Evolutionary conservation across 2,329 filamentous ascomycete species (phyloP), one percentile per base, ranked within the genome.

Genomic region (Niveomyces coronatus): DNA sequence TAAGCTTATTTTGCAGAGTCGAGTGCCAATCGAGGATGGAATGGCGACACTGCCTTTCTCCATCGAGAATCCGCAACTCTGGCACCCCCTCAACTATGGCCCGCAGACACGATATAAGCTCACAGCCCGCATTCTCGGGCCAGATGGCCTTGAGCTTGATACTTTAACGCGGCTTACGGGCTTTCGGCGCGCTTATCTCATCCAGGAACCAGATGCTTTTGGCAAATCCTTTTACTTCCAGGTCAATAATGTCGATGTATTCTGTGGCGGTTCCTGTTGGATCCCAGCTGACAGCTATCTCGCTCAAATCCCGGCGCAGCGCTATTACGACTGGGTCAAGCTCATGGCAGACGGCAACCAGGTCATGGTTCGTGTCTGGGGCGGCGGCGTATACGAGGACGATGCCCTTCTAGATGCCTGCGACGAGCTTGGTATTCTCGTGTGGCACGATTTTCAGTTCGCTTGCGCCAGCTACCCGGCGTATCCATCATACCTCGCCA

Each of bases 381-480:
- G 57, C 14, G 59, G 82, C 28, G 83, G 83, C 3, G 77, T 85
- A 31, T 86, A 82, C 61, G 82, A 86, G 54, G 67, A 77, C 36
- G 70, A 82, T 40, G 58, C 64, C 13, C 82, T 87, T 52, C 84
- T 85, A 53, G 71, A 80, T 14, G 67, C 75, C 9, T 85, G 80
- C 49, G 82, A 87, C 47, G 76, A 82, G 53, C 58, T 83, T 3
- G 83, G 83, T 8, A 65, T 87, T 11, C 59, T 87, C 30, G 76
- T 86, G 9, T 87, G 82, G 82, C 82, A 87, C 50, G 83, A 87
- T 51, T 87, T 86, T 52, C 74, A 81, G 62, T 87, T 87, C 52
- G 82, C 73, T 19, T 84, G 80, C 49, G 78, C 76, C 16, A 78
- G 76, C 47, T 83, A 82, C 53, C 82, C 82, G 23, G 70, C 75